Evolutionary conservation across 331 rosid species (phyloP).

Genomic region (Pyracantha coccinea): DNA sequence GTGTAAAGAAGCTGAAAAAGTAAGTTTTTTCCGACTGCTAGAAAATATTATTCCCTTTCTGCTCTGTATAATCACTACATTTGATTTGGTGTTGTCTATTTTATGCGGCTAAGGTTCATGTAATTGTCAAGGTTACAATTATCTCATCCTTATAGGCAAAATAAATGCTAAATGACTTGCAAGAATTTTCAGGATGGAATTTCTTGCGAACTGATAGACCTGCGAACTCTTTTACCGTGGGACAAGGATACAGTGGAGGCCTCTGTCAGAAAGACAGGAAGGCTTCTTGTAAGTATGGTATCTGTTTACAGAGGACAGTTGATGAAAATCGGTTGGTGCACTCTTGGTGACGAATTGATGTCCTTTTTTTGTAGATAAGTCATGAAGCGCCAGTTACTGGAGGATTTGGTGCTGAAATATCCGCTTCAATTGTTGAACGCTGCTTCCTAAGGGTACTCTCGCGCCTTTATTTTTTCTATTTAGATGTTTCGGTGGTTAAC

Average conservation of each 20-base stretch:
- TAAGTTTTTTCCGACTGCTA: slow-evolving; percentile 20
- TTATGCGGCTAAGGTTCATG: neutral
- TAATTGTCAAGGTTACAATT: neutral
- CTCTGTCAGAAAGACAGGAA: slow-evolving; percentile 87
- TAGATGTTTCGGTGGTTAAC: neutral
- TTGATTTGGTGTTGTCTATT: neutral
- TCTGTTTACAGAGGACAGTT: slow-evolving; percentile 2
- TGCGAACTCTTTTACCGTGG: slow-evolving; percentile 93
- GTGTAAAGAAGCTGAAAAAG: slow-evolving; percentile 83
- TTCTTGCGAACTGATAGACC: slow-evolving; percentile 90
- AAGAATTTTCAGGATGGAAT: slow-evolving; percentile 72
- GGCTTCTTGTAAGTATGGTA: slow-evolving; percentile 71
- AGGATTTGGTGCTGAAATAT: slow-evolving; percentile 96
- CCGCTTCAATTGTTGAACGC: slow-evolving; percentile 82
- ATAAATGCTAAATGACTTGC: neutral
- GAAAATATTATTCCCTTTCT: neutral
- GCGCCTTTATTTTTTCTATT: neutral
- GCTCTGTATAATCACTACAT: neutral
- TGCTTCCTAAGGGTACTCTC: slow-evolving; percentile 81
- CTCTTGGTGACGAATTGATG: slow-evolving; percentile 10
- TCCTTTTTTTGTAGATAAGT: slow-evolving; percentile 54
- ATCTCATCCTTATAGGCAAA: too few relatives aligned
- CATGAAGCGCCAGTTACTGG: slow-evolving; percentile 97
- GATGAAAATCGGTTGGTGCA: neutral
- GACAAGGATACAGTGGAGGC: slow-evolving; percentile 93